These are phyloP conservation scores for Coemansia javaensis DNA, from an alignment of 192 early-diverging fungal species.

Conservation along the genomic window DNA sequence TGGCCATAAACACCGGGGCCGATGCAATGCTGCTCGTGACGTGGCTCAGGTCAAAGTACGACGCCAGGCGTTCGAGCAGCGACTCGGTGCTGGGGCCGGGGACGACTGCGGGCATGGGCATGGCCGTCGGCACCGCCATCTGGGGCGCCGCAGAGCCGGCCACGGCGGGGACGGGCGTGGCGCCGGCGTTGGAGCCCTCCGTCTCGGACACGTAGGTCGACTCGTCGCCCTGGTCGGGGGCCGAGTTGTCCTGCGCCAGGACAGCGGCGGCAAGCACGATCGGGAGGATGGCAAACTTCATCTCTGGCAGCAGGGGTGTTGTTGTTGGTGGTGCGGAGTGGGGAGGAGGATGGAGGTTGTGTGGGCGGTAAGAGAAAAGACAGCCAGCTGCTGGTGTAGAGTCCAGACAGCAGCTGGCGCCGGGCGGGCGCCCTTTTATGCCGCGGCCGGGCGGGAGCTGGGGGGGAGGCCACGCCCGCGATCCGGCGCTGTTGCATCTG, in stretches of 20 bases:
- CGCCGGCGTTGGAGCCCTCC: no score
- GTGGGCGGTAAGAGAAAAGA: background rate
- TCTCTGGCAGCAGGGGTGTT: background rate
- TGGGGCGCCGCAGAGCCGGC: background rate
- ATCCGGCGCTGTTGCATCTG: slow-evolving; percentile 2
- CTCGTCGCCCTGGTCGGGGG: background rate
- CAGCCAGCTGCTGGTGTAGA: background rate
- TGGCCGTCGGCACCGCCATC: background rate
- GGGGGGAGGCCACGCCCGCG: no score
- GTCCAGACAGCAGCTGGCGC: background rate
- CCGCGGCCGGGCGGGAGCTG: no score
- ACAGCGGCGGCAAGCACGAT: slow-evolving; percentile 4
- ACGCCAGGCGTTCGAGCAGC: slow-evolving; percentile 10
- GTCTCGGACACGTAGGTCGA: no score
- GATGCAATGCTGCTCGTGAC: background rate
- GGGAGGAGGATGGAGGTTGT: background rate
- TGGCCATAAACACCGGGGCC: slow-evolving; percentile 2
- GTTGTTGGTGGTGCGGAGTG: background rate
- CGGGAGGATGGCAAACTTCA: background rate
- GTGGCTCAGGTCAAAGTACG: slow-evolving; percentile 23
- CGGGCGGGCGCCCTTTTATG: background rate
- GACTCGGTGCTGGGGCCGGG: background rate
- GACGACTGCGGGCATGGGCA: background rate
- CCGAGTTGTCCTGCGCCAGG: background rate
- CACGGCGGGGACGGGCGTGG: no score